Evolutionary conservation across 2,329 filamentous ascomycete species (phyloP).

Genomic region (Aspergillus thermomutatus): DNA sequence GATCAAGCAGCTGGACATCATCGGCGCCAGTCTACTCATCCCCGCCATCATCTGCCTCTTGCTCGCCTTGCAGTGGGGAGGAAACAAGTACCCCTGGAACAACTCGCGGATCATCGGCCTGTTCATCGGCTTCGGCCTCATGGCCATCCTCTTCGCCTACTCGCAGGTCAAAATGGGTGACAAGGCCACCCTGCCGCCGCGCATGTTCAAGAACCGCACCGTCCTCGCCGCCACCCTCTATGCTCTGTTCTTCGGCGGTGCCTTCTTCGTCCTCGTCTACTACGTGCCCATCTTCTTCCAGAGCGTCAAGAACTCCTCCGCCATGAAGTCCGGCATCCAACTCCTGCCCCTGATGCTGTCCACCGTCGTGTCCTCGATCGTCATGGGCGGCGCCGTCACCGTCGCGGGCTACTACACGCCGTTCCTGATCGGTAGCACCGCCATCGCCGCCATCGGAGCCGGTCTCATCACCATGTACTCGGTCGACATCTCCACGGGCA

Average conservation of each 20-base stretch:
- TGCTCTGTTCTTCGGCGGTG: conserved; percentile 35
- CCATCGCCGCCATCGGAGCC: conserved; percentile 37
- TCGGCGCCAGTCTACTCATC: conserved; percentile 32
- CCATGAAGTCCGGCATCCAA: conserved; percentile 46
- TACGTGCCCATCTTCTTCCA: conserved; percentile 49
- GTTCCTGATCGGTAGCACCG: conserved; percentile 35
- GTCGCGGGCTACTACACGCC: conserved; percentile 40
- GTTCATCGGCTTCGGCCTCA: conserved; percentile 21
- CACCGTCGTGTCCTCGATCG: conserved; percentile 32
- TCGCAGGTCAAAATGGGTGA: conserved; percentile 48
- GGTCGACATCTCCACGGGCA: conserved; percentile 26
- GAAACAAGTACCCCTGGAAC: conserved; percentile 18
- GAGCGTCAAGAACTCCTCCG: conserved; percentile 41
- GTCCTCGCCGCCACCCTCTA: conserved; percentile 32
- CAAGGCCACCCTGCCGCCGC: conserved; percentile 49
- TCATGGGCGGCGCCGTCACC: conserved; percentile 31
- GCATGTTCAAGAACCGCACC: conserved; percentile 47
- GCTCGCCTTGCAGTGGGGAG: conserved; percentile 24
- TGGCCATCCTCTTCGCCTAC: conserved; percentile 41
- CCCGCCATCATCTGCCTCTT: conserved; percentile 21
- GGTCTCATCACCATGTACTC: conserved; percentile 41
- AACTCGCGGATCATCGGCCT: conserved; percentile 21
- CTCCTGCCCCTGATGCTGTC: conserved; percentile 39
- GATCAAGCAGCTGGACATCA: conserved; percentile 37
- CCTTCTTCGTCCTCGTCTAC: conserved; percentile 40